Evolutionary conservation across 208 protist species (phyloP), one percentile per base, ranked within the genome.

Genomic region (Kentomonas sorsogonicus): DNA sequence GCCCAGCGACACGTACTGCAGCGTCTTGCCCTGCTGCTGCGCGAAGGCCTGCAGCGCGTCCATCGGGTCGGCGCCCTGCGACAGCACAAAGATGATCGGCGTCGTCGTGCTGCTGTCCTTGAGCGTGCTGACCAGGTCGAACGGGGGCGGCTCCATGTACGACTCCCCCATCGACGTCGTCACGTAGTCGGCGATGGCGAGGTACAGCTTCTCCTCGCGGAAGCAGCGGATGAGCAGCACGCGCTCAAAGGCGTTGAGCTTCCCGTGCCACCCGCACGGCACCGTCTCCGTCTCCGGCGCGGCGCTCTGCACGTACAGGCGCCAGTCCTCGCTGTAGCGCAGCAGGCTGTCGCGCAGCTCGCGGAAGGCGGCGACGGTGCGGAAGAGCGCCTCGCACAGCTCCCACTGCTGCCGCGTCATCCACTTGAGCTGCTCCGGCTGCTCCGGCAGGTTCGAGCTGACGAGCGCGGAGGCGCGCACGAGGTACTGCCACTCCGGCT

Each of bases 11-110:
- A 98, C 89, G 50, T 86, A 91, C 57, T 97, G 77, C 22, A 98
- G 66, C 0, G 82, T 62, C 22, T 66, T 52, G 7, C 72, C 69
- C 43, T 93, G 86, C 7, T 79, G 73, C 38, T 69, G 66, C n/a
- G 96, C 96, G 62, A 97, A 98, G 18, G 82, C 77, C 53, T 97
- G 70, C 38, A 99, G 69, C 33, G 83, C 75, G 10, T 83, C 79
- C 71, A 96, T 96, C 39, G 97, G 97, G 72, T 99, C 97, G 7
- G 95, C 96, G 23, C 97, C 97, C 45, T 95, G 86, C 11, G 97
- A 99, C 7, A 99, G 93, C 13, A 99, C 89, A 72, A 99, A 99
- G 27, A 99, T 91, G 44, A 99, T 89, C 13, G 97, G 96, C 39
- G 91, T 90, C 52, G 80, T 56, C 48, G 82, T 60, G 20, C 69